Evolutionary conservation across 495 filamentous ascomycete genomes (phyloP).

Genomic region (Aspergillus saccharolyticus): DNA sequence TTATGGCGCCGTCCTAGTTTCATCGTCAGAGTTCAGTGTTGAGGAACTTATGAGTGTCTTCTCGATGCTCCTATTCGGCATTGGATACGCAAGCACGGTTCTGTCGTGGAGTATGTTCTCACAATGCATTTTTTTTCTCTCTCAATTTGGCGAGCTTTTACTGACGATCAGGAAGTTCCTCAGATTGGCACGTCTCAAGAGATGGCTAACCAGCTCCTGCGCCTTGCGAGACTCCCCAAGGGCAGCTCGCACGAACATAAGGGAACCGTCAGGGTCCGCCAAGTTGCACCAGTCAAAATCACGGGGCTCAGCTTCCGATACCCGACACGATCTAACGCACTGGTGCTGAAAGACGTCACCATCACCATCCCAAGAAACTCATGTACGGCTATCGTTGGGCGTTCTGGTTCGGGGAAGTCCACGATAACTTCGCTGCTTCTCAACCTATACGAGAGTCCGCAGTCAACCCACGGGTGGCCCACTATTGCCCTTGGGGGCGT

Average conservation of each 20-base stretch:
- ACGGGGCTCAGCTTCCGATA: conserved; percentile 63
- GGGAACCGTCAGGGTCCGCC: conserved; percentile 39
- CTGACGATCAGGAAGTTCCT: conserved; percentile 49
- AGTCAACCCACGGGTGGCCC: conserved; percentile 14
- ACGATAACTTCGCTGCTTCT: conserved; percentile 76
- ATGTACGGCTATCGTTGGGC: conserved; percentile 71
- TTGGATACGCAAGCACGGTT: conserved; percentile 64
- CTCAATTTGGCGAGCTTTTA: background rate
- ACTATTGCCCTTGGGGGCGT: conserved; percentile 52
- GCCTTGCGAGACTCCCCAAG: conserved; percentile 58
- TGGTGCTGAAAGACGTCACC: conserved; percentile 54
- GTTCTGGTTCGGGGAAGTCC: conserved; percentile 84
- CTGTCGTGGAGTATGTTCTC: conserved; percentile 52
- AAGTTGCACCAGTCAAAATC: conserved; percentile 58
- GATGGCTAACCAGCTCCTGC: conserved; percentile 67
- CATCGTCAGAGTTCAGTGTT: conserved; percentile 39
- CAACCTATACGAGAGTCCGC: conserved; percentile 52
- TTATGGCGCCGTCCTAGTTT: conserved; percentile 65
- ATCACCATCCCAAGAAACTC: conserved; percentile 55
- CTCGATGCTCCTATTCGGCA: conserved; percentile 76
- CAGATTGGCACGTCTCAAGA: conserved; percentile 71
- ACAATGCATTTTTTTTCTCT: background rate
- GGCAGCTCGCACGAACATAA: conserved; percentile 53
- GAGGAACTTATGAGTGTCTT: conserved; percentile 66
- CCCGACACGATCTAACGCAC: conserved; percentile 48